Evolutionary conservation across 2,329 filamentous ascomycete species (phyloP).

Genomic region (Aspergillus pseudoviridinutans): DNA sequence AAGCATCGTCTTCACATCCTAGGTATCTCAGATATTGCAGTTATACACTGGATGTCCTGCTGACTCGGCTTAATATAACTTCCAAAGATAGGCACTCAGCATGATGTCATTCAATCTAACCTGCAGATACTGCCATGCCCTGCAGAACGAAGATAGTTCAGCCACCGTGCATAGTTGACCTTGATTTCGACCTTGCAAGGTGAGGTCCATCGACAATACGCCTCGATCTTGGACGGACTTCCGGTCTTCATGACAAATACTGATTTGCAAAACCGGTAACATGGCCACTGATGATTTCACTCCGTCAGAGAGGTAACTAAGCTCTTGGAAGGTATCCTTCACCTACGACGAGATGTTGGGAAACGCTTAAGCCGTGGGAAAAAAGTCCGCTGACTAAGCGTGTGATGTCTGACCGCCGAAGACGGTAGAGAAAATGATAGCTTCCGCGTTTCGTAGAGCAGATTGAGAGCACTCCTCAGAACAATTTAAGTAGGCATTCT

Average conservation of each 20-base stretch:
- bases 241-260: not conserved
- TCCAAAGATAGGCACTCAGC: not conserved
- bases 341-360: not conserved
- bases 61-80: not conserved
- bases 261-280: too few relatives aligned
- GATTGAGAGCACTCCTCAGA: not conserved
- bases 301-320: not conserved
- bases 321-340: too few relatives aligned
- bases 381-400: not conserved
- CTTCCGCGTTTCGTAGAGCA: not conserved
- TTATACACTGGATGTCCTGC: not conserved
- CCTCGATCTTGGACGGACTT: not conserved
- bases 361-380: not conserved
- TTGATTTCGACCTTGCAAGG: not conserved
- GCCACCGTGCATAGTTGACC: not conserved
- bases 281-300: not conserved
- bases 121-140: not conserved
- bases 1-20: not conserved
- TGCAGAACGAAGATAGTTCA: not conserved
- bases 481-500: not conserved
- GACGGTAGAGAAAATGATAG: not conserved
- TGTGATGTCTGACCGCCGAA: not conserved
- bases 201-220: not conserved
- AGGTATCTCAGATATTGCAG: not conserved
- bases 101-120: not conserved